Conservation (phyloP, 108 stramenopile genomes). For the Chaetoceros tenuissimus region DNA sequence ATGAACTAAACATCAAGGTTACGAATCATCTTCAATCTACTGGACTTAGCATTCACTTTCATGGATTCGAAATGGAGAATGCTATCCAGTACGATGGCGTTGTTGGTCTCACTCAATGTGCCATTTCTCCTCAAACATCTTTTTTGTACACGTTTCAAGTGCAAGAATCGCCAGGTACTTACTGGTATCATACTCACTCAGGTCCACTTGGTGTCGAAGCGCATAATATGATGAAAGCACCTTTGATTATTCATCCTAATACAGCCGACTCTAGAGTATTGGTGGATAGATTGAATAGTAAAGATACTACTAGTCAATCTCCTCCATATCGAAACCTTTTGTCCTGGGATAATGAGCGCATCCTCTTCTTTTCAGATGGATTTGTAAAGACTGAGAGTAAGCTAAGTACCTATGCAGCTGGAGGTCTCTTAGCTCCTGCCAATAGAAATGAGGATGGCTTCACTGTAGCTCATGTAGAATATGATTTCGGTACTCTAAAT, state of each 20-base stretch:
- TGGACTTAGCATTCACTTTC: slow-evolving; percentile 14
- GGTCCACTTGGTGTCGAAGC: slow-evolving; percentile 5
- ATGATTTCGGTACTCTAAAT: slow-evolving; percentile 18
- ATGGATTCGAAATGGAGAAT: slow-evolving; percentile 7
- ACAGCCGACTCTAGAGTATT: slow-evolving; percentile 5
- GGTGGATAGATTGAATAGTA: slow-evolving; percentile 11
- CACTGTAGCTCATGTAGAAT: slow-evolving; percentile 6
- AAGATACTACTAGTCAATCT: neutral
- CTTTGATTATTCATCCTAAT: slow-evolving; percentile 19
- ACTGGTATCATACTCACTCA: too few species aligned
- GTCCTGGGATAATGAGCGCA: slow-evolving; percentile 14
- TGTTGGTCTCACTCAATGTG: slow-evolving; percentile 18
- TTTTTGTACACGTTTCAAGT: slow-evolving; percentile 12
- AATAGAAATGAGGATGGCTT: slow-evolving; percentile 16
- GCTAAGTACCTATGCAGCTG: slow-evolving; percentile 1
- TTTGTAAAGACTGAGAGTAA: slow-evolving; percentile 1
- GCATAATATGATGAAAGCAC: slow-evolving; percentile 9
- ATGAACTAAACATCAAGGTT: slow-evolving; percentile 1
- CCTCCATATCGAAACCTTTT: slow-evolving; percentile 6
- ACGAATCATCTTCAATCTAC: slow-evolving; percentile 8
- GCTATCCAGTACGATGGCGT: slow-evolving; percentile 13
- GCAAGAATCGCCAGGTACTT: too few species aligned
- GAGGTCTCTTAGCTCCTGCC: slow-evolving; percentile 4
- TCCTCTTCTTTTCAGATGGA: slow-evolving; percentile 17
- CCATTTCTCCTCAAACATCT: slow-evolving; percentile 3